Evolutionary conservation across 2,329 filamentous ascomycete genomes (phyloP).

Genomic region (Phoma sp.): DNA sequence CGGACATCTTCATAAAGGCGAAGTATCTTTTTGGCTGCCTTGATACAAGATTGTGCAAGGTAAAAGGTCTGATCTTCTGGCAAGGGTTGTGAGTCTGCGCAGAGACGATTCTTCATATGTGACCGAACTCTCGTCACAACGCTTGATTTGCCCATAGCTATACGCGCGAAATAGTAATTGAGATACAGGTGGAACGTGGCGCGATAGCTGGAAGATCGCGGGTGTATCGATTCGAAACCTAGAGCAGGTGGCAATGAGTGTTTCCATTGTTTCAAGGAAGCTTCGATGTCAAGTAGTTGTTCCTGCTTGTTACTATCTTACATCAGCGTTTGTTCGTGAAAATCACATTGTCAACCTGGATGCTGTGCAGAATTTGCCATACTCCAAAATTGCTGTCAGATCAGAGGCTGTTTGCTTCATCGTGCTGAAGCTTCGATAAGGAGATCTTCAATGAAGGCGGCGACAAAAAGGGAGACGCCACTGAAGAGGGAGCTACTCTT

Average conservation of each 20-base stretch:
- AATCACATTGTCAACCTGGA: too few species aligned
- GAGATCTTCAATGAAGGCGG: background rate
- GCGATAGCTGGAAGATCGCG: constrained; percentile 4
- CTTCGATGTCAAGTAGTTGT: background rate
- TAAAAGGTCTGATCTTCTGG: background rate
- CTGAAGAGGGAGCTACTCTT: background rate
- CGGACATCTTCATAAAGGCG: constrained; percentile 10
- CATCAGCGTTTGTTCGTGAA: background rate
- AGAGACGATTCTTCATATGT: background rate
- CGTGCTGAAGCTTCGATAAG: too few species aligned
- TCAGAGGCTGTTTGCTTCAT: too few species aligned
- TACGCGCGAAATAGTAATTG: constrained; percentile 7
- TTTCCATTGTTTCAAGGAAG: constrained; percentile 3
- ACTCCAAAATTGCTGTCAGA: too few species aligned
- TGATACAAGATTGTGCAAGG: constrained; percentile 4
- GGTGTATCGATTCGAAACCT: constrained; percentile 1
- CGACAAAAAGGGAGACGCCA: background rate
- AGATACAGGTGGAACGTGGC: constrained; percentile 9
- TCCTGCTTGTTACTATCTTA: background rate
- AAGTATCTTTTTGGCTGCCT: constrained; percentile 8
- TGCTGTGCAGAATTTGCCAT: too few species aligned
- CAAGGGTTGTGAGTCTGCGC: background rate
- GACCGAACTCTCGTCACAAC: constrained; percentile 1
- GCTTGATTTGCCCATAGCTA: constrained; percentile 5
- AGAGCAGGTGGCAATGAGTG: constrained; percentile 1